Evolutionary conservation across 345 rosid species (phyloP), one percentile per base, ranked within the genome.

Genomic region (Kernera saxatilis): DNA sequence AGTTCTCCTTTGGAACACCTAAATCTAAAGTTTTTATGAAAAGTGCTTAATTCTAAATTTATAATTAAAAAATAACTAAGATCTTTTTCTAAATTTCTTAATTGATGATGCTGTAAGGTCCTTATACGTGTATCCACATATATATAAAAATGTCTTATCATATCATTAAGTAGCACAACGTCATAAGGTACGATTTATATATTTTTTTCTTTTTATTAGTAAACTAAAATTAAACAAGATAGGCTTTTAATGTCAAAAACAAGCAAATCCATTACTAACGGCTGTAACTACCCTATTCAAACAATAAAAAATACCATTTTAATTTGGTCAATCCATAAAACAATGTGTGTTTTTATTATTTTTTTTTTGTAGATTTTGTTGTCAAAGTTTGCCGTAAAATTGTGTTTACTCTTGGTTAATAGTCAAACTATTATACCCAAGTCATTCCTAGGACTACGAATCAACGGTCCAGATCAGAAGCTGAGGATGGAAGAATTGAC

Each of bases 301-400:
- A 9, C 46, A n/a, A 54, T 64, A 57, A 46, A 64, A 64, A 45
- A 33, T 3, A 54, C 46, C 15, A 53, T 13, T 64, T 44, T 2
- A 55, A 64, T 54, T 23, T 54, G 77, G 77, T 65, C 66, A 46
- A 64, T 64, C 41, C 27, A 35, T 9, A 56, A 26, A 48, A 40
- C n/a, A 52, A 10, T 22, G 6, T 19, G 18, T 4, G n/a, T n/a
- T n/a, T n/a, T n/a, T n/a, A n/a, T n/a, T n/a, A n/a, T n/a, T n/a
- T n/a, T n/a, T n/a, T 14, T 41, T 37, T 3, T 2, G 13, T n/a
- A 44, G 26, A 21, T 12, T 39, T 29, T 18, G 12, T 44, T 8
- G 41, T 41, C 12, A 71, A 40, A 71, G 40, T 27, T 40, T 49
- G 33, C 26, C 41, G 49, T 18, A 49, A n/a, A 61, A 62, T 12